These are phyloP conservation scores for Macadamia tetraphylla DNA, from an alignment of 164 flowering plant genomes.

Conservation along the genomic window DNA sequence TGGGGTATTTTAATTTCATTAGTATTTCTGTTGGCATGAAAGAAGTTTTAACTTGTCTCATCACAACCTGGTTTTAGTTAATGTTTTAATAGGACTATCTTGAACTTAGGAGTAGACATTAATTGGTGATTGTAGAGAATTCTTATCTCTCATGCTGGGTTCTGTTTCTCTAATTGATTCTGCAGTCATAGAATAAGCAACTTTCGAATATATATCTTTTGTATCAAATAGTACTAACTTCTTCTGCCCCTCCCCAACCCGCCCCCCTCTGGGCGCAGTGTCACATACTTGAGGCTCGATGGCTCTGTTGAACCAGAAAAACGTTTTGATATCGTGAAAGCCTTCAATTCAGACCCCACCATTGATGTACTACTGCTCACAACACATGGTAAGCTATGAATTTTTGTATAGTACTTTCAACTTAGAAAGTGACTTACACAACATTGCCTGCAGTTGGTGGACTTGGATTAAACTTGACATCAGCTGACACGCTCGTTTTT, in stretches of 20 bases:
- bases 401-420: not conserved
- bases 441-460: constrained; percentile 81
- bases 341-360: constrained; percentile 98
- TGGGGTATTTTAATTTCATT: no score
- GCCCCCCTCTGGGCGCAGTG: constrained; percentile 36
- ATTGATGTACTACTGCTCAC: constrained; percentile 92
- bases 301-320: constrained; percentile 92
- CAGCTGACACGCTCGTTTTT: constrained; percentile 94
- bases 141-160: no score
- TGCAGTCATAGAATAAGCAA: not conserved
- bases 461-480: constrained; percentile 94
- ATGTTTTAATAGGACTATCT: no score
- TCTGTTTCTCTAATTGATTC: not conserved
- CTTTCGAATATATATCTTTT: not conserved
- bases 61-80: no score
- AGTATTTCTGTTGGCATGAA: no score
- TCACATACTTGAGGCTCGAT: constrained; percentile 91
- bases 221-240: constrained; percentile 7
- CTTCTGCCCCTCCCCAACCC: not conserved
- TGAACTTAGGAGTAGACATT: no score
- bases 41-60: no score
- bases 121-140: no score
- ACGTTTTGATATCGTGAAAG: constrained; percentile 93
- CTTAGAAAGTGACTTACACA: constrained; percentile 1
- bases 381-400: constrained; percentile 69